Conservation (phyloP, 2,329 filamentous ascomycete genomes). For the Podosphaera aphanis region DNA sequence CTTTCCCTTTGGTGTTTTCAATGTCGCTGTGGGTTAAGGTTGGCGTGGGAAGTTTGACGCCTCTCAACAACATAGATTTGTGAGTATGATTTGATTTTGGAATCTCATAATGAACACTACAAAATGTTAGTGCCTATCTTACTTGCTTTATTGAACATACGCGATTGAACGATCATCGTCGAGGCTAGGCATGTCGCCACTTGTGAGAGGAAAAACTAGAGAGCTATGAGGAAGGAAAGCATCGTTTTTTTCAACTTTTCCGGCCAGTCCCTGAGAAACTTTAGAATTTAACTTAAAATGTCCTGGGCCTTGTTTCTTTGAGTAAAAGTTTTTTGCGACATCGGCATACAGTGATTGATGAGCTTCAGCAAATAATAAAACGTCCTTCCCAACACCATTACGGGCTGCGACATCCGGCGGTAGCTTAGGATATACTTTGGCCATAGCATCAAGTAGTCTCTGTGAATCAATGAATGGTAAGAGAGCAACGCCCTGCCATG, state of each 20-base stretch:
- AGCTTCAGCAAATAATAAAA: constrained; percentile 61
- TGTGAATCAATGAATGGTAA: constrained; percentile 92
- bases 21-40: constrained; percentile 56
- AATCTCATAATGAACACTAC: constrained; percentile 66
- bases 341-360: constrained; percentile 65
- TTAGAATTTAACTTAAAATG: constrained; percentile 52
- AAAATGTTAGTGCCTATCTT: neutral
- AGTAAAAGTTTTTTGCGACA: constrained; percentile 67
- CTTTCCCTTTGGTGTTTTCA: constrained; percentile 43
- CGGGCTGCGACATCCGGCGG: constrained; percentile 53
- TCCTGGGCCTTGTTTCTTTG: constrained; percentile 51
- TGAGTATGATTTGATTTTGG: constrained; percentile 49
- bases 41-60: constrained; percentile 48
- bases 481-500: constrained; percentile 86
- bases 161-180: constrained; percentile 72
- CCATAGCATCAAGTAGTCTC: constrained; percentile 60
- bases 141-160: constrained; percentile 24
- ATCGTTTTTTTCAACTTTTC: constrained; percentile 59
- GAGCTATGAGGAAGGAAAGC: constrained; percentile 66
- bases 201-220: constrained; percentile 54
- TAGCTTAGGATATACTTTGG: constrained; percentile 57
- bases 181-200: constrained; percentile 47
- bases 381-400: constrained; percentile 60
- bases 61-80: constrained; percentile 83
- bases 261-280: constrained; percentile 54